Evolutionary conservation across 2,329 filamentous ascomycete genomes (phyloP).

Genomic region (Cercospora citrullina): DNA sequence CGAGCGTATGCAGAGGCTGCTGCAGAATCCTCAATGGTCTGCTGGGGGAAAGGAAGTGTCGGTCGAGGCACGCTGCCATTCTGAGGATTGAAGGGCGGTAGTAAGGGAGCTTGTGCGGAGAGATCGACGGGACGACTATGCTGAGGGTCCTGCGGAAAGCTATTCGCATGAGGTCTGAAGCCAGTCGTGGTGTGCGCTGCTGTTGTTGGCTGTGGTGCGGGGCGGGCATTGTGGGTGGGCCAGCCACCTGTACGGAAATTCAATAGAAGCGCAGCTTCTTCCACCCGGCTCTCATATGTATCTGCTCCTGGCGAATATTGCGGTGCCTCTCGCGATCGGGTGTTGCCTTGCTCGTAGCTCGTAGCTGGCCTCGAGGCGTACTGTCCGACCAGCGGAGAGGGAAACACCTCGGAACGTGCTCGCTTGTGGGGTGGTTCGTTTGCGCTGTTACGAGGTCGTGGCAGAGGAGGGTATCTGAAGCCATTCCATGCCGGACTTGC

Average conservation of each 20-base stretch:
- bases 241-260: conserved; percentile 43
- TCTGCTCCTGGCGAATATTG: conserved; percentile 21
- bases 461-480: conserved; percentile 24
- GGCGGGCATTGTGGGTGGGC: conserved; percentile 20
- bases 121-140: conserved; percentile 29
- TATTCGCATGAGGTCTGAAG: conserved; percentile 37
- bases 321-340: conserved; percentile 20
- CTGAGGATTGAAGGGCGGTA: conserved; percentile 35
- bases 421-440: conserved; percentile 60
- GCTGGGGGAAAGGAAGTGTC: conserved; percentile 31
- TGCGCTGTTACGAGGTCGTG: conserved; percentile 32
- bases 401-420: conserved; percentile 58
- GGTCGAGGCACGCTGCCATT: conserved; percentile 16
- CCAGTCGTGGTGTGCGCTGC: conserved; percentile 10
- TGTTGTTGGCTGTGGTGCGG: conserved; percentile 17
- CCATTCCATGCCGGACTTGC: conserved; percentile 24
- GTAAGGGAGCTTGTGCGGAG: conserved; percentile 21
- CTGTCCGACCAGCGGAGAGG: conserved; percentile 46
- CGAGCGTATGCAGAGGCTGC: conserved; percentile 7
- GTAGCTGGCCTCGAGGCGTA: conserved; percentile 48
- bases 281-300: conserved; percentile 41
- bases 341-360: conserved; percentile 46
- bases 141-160: conserved; percentile 33
- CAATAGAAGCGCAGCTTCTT: conserved; percentile 50
- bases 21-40: conserved; percentile 20